These are phyloP conservation scores for Dactylonectria macrodidyma DNA, from an alignment of 2,329 filamentous ascomycete genomes.

Conservation along the genomic window DNA sequence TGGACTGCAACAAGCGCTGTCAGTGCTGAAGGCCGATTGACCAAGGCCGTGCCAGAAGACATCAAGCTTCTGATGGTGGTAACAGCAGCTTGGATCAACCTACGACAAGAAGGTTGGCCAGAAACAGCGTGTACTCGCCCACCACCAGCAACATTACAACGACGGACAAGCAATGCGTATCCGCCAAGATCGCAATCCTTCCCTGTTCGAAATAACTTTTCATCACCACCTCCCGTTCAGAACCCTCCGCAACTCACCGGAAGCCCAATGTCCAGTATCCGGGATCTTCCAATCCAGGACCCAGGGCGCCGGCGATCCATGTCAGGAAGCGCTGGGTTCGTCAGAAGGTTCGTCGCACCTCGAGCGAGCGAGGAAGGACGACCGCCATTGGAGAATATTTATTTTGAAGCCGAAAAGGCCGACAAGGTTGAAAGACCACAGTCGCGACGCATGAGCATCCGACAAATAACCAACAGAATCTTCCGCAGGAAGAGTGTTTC, in stretches of 20 bases:
- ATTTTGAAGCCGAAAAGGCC: conserved; percentile 40
- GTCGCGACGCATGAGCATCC: conserved; percentile 48
- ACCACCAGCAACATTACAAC: conserved; percentile 44
- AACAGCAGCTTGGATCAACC: conserved; percentile 56
- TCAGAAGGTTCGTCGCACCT: conserved; percentile 44
- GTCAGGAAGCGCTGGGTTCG: conserved; percentile 44
- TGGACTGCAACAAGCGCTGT: conserved; percentile 39
- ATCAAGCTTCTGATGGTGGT: conserved; percentile 56
- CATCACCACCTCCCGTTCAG: conserved; percentile 31
- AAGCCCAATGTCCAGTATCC: conserved; percentile 38
- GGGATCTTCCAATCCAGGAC: conserved; percentile 38
- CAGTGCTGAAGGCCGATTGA: conserved; percentile 49
- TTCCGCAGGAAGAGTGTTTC: conserved; percentile 50
- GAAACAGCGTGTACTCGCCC: conserved; percentile 49
- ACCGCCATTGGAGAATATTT: conserved; percentile 40
- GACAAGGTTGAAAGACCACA: conserved; percentile 33
- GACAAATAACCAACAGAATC: conserved; percentile 47
- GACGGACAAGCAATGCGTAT: conserved; percentile 42
- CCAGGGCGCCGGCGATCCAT: conserved; percentile 44
- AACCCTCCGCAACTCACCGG: conserved; percentile 34
- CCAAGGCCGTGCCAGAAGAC: conserved; percentile 50
- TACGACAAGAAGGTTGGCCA: conserved; percentile 56
- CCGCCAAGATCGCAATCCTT: conserved; percentile 41
- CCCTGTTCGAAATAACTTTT: conserved; percentile 38
- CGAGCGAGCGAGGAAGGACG: conserved; percentile 45